phyloP scores from a whole-genome alignment of 164 flowering plant species.

The Umbilicus rupestris region DNA sequence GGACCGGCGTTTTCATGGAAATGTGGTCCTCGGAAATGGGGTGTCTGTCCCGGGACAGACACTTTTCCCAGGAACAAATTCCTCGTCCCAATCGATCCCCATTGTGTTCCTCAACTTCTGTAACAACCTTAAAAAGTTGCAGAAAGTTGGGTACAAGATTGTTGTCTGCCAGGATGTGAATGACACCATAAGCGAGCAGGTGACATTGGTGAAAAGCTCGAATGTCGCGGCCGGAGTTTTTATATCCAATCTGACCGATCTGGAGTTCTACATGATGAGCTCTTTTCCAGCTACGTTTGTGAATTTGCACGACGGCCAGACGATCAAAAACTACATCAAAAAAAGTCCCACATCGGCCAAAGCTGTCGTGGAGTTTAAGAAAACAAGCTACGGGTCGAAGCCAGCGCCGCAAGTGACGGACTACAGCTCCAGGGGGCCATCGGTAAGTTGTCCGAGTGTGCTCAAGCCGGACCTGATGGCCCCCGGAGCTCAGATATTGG shows the following conservation, averaged over 20 bases:
- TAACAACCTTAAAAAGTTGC: constrained; percentile 13
- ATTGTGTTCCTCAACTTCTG: constrained; percentile 25
- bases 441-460: constrained; percentile 32
- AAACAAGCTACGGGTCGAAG: constrained; percentile 29
- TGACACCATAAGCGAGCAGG: constrained; percentile 21
- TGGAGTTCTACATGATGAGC: constrained; percentile 18
- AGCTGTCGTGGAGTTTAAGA: constrained; percentile 27
- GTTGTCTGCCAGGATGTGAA: constrained; percentile 30
- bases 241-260: constrained; percentile 25
- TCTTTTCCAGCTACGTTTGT: constrained; percentile 33
- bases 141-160: constrained; percentile 23
- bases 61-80: constrained; percentile 30
- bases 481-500: constrained; percentile 43
- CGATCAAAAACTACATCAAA: constrained; percentile 25
- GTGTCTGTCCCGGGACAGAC: constrained; percentile 27
- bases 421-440: constrained; percentile 64
- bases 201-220: constrained; percentile 12
- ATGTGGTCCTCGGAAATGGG: constrained; percentile 38
- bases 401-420: constrained; percentile 44
- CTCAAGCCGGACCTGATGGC: constrained; percentile 61
- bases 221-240: constrained; percentile 38
- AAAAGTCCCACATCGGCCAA: constrained; percentile 15
- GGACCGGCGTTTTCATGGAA: constrained; percentile 46
- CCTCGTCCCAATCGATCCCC: constrained; percentile 11
- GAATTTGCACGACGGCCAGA: constrained; percentile 20